Evolutionary conservation across 306 rosid species (phyloP).

Genomic region (Begonia masoniana): DNA sequence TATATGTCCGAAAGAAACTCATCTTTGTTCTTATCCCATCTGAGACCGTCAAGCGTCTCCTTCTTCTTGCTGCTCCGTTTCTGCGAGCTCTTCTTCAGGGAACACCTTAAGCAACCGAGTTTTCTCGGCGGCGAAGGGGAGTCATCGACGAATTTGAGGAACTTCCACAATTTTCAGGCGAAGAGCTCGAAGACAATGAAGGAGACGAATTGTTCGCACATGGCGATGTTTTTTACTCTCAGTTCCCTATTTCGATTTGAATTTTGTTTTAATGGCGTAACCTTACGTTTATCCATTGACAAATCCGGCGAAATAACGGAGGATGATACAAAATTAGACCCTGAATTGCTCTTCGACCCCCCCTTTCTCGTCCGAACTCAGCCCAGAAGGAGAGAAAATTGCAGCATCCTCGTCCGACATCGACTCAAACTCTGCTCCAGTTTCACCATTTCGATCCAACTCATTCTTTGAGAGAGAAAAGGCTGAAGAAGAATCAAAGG

Average conservation of each 20-base stretch:
- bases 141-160: slow-evolving; percentile 9
- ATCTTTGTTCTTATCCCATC: slow-evolving; percentile 27
- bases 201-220: slow-evolving; percentile 24
- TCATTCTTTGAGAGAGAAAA: no score
- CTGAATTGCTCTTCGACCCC: slow-evolving; percentile 1
- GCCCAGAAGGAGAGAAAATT: slow-evolving; percentile 19
- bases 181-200: slow-evolving; percentile 10
- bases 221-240: slow-evolving; percentile 12
- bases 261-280: slow-evolving; percentile 6
- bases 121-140: slow-evolving; percentile 61
- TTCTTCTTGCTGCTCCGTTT: slow-evolving; percentile 32
- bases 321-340: slow-evolving; percentile 13
- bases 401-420: slow-evolving; percentile 7
- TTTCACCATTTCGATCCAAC: neutral
- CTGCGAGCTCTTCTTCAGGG: slow-evolving; percentile 42
- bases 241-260: slow-evolving; percentile 3
- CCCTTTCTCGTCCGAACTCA: slow-evolving; percentile 14
- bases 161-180: slow-evolving; percentile 10
- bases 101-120: slow-evolving; percentile 67
- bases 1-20: slow-evolving; percentile 32
- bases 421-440: slow-evolving; percentile 1
- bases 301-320: slow-evolving; percentile 8
- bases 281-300: neutral
- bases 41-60: slow-evolving; percentile 4
- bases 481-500: no score